Conservation (phyloP, 2,329 filamentous ascomycete species). For the Claviceps humidiphila region DNA sequence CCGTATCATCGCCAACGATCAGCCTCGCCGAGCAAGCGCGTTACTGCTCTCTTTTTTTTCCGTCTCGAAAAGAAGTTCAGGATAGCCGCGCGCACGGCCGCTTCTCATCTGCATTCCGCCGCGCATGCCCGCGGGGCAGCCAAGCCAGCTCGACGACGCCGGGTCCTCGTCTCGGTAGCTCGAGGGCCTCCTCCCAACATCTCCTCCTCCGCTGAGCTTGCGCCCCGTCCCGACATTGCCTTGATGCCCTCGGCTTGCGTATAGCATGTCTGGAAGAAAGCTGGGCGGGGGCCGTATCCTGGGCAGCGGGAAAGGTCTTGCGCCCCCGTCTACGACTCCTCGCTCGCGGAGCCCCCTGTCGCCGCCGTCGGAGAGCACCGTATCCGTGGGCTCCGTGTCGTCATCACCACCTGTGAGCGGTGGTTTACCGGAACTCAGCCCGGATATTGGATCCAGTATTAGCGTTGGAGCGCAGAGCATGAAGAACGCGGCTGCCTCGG, state of each 20-base stretch:
- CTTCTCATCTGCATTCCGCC: not conserved
- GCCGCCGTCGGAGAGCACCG: constrained; percentile 53
- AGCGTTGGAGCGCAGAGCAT: constrained; percentile 47
- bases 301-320: constrained; percentile 73
- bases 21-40: not conserved
- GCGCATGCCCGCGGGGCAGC: constrained; percentile 8
- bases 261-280: constrained; percentile 65
- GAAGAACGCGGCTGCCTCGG: constrained; percentile 34
- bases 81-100: not conserved
- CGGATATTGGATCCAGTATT: constrained; percentile 72
- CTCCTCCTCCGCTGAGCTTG: not conserved
- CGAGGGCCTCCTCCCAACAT: constrained; percentile 3
- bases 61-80: not conserved
- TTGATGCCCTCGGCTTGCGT: not conserved
- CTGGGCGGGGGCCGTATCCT: constrained; percentile 86
- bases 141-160: constrained; percentile 15
- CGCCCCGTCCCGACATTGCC: not conserved
- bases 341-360: constrained; percentile 37
- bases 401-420: constrained; percentile 47
- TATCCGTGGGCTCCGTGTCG: constrained; percentile 61
- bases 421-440: constrained; percentile 54
- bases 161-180: constrained; percentile 15
- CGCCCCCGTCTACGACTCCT: constrained; percentile 38
- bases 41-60: no score
- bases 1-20: constrained; percentile 2